Base-by-base conservation (phyloP, 345 rosid species). In the Limnanthes douglasii region DNA sequence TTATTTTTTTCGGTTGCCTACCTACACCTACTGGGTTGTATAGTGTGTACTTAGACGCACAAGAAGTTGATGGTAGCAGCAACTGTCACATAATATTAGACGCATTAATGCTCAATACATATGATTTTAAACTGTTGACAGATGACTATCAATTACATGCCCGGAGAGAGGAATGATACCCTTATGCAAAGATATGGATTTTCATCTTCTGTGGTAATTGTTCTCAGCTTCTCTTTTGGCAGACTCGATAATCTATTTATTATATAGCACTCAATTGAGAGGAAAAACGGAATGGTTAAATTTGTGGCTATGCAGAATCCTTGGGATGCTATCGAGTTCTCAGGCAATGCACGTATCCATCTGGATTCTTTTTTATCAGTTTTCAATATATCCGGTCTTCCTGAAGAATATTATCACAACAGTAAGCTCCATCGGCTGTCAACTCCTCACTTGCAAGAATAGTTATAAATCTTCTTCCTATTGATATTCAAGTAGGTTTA, bases 121-220 rank as follows among this genome's bases (percentile, higher is more conserved):
- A n/a, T n/a, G n/a, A n/a, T n/a, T n/a, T n/a, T n/a, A n/a, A n/a
- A n/a, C n/a, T 24, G 45, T 58, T 37, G 2, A 32, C 75, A 83
- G 95, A 67, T 88, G 90, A 88, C 95, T 23, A 47, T 88, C 38
- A 66, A 88, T 52, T 88, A 83, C 63, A 54, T 79, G 77, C 56
- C 37, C 23, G 75, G 81, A 24, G 71, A 58, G 60, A 62, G 56
- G 54, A 88, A 79, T 35, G 40, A 61, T 52, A 38, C 64, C 64
- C 58, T 73, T 45, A 69, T 83, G 86, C 93, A 76, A 70, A 66
- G 83, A 73, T 88, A 88, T 8, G 97, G 95, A 41, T 83, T 88
- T 54, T 88, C 97, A 6, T 78, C 95, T 28, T 52, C 90, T 0
- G 80, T 64, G 79, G 97, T 83, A 76, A 66, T 58, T 18, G 15